A percentile compares a stretch with the other conserved stretches of the same genome.
Evolutionary conservation across 2,329 filamentous ascomycete genomes (phyloP).

Genomic region (Hypomyces rosellus): DNA sequence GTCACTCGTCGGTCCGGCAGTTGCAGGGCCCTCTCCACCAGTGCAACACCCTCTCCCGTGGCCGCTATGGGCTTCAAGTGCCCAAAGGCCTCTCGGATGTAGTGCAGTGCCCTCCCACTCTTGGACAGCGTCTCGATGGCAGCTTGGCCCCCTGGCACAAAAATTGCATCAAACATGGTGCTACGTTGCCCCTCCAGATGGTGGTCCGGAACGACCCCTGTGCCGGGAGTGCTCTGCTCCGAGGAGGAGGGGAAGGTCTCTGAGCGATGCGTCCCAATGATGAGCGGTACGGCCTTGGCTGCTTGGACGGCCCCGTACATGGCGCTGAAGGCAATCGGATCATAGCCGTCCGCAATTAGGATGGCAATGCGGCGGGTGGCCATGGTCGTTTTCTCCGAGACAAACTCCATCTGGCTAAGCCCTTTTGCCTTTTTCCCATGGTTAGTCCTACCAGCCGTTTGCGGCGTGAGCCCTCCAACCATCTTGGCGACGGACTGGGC

Average conservation of each 20-base stretch:
- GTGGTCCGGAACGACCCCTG: slow-evolving; percentile 57
- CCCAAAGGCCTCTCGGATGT: slow-evolving; percentile 73
- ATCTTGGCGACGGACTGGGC: slow-evolving; percentile 63
- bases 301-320: slow-evolving; percentile 58
- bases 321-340: slow-evolving; percentile 56
- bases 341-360: slow-evolving; percentile 72
- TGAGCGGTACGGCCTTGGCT: slow-evolving; percentile 60
- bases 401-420: slow-evolving; percentile 63
- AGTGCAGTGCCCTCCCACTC: slow-evolving; percentile 69
- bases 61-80: slow-evolving; percentile 76
- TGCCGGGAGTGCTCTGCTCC: slow-evolving; percentile 27
- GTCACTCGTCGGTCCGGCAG: slow-evolving; percentile 31
- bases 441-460: slow-evolving; percentile 48
- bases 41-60: slow-evolving; percentile 62
- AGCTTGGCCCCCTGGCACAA: slow-evolving; percentile 65
- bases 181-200: slow-evolving; percentile 75
- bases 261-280: slow-evolving; percentile 64
- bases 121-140: slow-evolving; percentile 57
- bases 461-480: slow-evolving; percentile 58
- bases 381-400: slow-evolving; percentile 59
- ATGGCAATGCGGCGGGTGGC: slow-evolving; percentile 66
- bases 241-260: slow-evolving; percentile 45
- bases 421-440: slow-evolving; percentile 61
- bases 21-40: slow-evolving; percentile 48
- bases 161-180: slow-evolving; percentile 75